Base-by-base conservation (phyloP, 805 yeast species). In the Alloascoidea hylecoeti region DNA sequence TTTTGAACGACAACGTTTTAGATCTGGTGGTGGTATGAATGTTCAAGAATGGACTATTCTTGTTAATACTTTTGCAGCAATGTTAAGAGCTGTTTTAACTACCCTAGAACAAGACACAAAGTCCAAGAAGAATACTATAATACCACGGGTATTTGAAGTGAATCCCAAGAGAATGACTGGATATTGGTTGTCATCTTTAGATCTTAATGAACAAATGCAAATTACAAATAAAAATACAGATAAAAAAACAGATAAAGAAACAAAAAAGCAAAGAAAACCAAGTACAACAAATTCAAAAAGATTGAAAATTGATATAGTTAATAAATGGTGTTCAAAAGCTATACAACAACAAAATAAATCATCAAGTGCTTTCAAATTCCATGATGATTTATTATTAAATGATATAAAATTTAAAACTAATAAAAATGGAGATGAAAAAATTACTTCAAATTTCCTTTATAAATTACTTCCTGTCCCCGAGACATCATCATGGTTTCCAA, bases 1-100 rank as follows among this genome's bases (percentile, higher is more conserved):
- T 6, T 54, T 76, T 2, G 84, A 77, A 46, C 48, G 73, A 40
- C 84, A 77, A 49, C 47, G 83, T 32, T 58, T 67, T 33, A 58
- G 82, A 37, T 61, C 72, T 0, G 54, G 53, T 44, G 69, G 77
- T 0, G 56, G 68, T 2, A 56, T 60, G 6, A 52, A 50, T 14
- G 65, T 76, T 1, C 55, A 70, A 3, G 78, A 74, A 39, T 63
- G 66, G 39, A 64, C 75, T 2, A 49, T 75, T 18, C 61, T 66
- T 37, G 65, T 72, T 3, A 75, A 73, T 39, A 60, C 73, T 16
- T 46, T 76, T 23, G 84, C 76, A 46, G 61, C 64, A 13, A 67
- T 69, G 65, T 33, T 70, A 2, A 57, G 54, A 45, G 55, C 64
- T 0, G 38, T 54, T 3, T 39, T 57, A 2, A n/a, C 30, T 12